A percentile compares a stretch with the other conserved stretches of the same genome.
These are phyloP conservation scores for Saccharomycopsis sp. DNA, from an alignment of 805 yeast species.

Conservation along the genomic window DNA sequence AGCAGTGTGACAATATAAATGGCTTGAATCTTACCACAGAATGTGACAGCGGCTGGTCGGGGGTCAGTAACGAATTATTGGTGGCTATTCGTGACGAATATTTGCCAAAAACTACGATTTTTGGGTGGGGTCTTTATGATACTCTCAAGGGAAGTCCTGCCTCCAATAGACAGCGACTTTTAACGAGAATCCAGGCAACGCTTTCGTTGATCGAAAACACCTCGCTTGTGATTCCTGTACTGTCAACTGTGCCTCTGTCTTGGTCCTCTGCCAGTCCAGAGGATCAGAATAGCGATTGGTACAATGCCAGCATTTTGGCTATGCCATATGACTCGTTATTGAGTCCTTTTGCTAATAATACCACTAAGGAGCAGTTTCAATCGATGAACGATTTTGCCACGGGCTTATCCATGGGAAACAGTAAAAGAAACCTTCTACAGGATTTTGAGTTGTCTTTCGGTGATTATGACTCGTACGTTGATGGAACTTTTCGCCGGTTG, in stretches of 20 bases:
- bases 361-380: conserved; percentile 27
- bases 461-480: not conserved
- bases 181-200: conserved; percentile 41
- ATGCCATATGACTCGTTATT: conserved; percentile 41
- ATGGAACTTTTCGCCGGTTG: not conserved
- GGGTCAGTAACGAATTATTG: conserved; percentile 50
- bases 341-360: conserved; percentile 30
- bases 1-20: conserved; percentile 64
- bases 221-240: conserved; percentile 52
- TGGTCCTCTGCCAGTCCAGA: conserved; percentile 15
- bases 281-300: conserved; percentile 34
- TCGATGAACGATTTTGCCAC: conserved; percentile 39
- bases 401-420: conserved; percentile 28
- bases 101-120: conserved; percentile 41
- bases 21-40: conserved; percentile 71
- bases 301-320: conserved; percentile 32
- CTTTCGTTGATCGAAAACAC: conserved; percentile 41
- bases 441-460: conserved; percentile 10
- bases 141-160: conserved; percentile 22
- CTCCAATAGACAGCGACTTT: conserved; percentile 19
- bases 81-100: conserved; percentile 63
- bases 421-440: conserved; percentile 7
- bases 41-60: conserved; percentile 80
- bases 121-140: conserved; percentile 41
- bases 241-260: conserved; percentile 24